Evolutionary conservation across 2,329 filamentous ascomycete genomes (phyloP).

Genomic region (Chalara sp.): DNA sequence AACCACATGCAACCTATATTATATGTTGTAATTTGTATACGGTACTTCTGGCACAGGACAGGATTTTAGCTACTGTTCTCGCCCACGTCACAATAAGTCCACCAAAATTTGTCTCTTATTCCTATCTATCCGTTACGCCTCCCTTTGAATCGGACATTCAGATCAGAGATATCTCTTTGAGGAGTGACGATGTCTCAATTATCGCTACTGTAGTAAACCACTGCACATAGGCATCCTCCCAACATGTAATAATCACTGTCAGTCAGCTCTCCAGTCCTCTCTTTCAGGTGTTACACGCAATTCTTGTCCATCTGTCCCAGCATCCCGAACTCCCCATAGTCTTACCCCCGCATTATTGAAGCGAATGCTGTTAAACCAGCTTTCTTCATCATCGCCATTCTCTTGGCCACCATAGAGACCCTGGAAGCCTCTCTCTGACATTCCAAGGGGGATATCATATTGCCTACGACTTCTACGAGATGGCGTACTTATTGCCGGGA

Average conservation of each 20-base stretch:
- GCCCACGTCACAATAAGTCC: too few species aligned
- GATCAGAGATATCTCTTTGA: too few species aligned
- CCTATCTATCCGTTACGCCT: too few species aligned
- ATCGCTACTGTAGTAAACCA: too few species aligned
- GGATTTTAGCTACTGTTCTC: too few species aligned
- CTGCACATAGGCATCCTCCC: too few species aligned
- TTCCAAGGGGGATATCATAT: conserved; percentile 30
- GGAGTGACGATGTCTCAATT: too few species aligned
- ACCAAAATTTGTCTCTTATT: too few species aligned
- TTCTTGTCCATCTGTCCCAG: conserved; percentile 12
- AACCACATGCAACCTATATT: too few species aligned
- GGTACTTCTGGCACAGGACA: too few species aligned
- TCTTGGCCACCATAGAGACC: conserved; percentile 43
- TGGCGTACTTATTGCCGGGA: not conserved
- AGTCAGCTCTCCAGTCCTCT: conserved; percentile 18
- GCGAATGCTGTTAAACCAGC: conserved; percentile 25
- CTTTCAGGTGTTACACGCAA: conserved; percentile 18
- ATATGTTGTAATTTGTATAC: too few species aligned
- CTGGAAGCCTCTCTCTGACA: conserved; percentile 36
- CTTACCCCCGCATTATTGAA: conserved; percentile 25
- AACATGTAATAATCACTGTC: not conserved
- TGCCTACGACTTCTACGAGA: conserved; percentile 15
- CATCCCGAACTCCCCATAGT: conserved; percentile 16
- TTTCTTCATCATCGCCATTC: conserved; percentile 37
- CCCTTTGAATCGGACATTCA: too few species aligned